Evolutionary conservation across 305 asterid genomes (phyloP).

Genomic region (Solanum hybrid): DNA sequence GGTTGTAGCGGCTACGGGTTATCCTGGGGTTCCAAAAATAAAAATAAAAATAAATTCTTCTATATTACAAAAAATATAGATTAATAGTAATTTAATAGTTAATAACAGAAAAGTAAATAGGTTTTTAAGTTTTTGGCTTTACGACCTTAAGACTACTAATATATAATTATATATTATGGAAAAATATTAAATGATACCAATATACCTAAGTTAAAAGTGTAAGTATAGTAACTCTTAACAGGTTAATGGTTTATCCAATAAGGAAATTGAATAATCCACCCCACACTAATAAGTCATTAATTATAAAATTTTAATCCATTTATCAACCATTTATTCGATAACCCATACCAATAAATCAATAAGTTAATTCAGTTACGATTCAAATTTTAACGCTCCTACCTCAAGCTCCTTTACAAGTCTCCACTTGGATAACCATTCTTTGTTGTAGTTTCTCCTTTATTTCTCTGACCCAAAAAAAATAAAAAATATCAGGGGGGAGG

Average conservation of each 20-base stretch:
- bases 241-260: neutral
- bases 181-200: neutral
- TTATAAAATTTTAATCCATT: no score
- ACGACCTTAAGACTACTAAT: neutral
- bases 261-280: no score
- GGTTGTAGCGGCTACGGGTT: no score
- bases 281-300: neutral
- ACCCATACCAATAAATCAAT: no score
- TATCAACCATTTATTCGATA: no score
- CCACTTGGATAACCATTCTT: neutral
- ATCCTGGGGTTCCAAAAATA: no score
- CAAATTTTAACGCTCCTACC: neutral
- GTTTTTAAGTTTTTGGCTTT: neutral
- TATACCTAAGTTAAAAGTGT: neutral
- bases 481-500: neutral
- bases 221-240: rapidly evolving
- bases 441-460: neutral
- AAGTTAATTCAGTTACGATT: neutral
- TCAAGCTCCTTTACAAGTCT: neutral
- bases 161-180: neutral
- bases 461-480: neutral
- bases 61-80: no score
- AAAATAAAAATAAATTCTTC: no score
- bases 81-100: neutral
- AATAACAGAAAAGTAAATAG: neutral